These are phyloP conservation scores for Forsythia viridissima DNA, from an alignment of 257 asterid species.

Conservation along the genomic window DNA sequence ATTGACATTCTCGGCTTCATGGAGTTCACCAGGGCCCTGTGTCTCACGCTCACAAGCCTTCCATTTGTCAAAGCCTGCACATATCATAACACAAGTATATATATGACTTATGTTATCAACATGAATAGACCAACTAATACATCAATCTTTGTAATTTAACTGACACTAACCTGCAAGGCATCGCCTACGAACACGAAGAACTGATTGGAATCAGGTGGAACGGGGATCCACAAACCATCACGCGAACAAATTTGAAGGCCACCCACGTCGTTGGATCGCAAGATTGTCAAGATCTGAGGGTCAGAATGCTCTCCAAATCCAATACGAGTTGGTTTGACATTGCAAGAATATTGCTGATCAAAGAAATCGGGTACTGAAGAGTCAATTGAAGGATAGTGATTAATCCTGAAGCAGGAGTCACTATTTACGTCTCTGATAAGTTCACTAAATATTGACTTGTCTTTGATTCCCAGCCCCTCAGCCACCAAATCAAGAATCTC, in stretches of 20 bases:
- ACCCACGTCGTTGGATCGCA: conserved; percentile 67
- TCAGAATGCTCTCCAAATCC: conserved; percentile 88
- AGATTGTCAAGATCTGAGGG: conserved; percentile 72
- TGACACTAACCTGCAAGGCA: conserved; percentile 33
- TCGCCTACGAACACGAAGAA: conserved; percentile 73
- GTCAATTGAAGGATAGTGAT: conserved; percentile 57
- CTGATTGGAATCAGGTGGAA: conserved; percentile 56
- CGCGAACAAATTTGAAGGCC: conserved; percentile 67
- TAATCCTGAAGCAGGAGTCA: conserved; percentile 79
- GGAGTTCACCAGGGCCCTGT: conserved; percentile 51
- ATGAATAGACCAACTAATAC: background rate
- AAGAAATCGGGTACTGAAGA: background rate
- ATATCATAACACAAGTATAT: background rate
- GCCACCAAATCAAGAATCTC: conserved; percentile 68
- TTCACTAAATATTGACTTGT: conserved; percentile 46
- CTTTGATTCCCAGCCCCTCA: conserved; percentile 45
- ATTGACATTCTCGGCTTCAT: conserved; percentile 54
- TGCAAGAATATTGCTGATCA: background rate
- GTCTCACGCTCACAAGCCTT: conserved; percentile 62
- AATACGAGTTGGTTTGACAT: conserved; percentile 15
- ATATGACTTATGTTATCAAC: background rate
- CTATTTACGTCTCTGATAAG: conserved; percentile 47
- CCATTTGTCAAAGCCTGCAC: conserved; percentile 68
- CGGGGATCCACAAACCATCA: conserved; percentile 59
- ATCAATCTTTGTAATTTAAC: background rate